Evolutionary conservation across 2,329 filamentous ascomycete species (phyloP), one percentile per base, ranked within the genome.

Genomic region (Ceratocystis alfenasii): DNA sequence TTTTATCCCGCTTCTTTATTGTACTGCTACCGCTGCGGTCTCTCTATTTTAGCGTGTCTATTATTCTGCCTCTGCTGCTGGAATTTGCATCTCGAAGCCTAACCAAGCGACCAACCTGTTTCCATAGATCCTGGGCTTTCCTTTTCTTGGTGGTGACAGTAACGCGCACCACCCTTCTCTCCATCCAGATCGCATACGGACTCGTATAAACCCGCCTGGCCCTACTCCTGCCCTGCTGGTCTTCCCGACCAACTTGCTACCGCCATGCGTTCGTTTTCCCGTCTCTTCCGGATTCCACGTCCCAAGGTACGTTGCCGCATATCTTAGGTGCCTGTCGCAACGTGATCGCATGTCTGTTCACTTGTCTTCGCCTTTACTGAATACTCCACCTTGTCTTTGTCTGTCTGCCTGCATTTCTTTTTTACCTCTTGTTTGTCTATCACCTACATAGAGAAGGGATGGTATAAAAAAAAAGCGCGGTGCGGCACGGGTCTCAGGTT

Each of bases 201-300:
- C 36, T 41, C 3, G 36, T 41, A 41, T 41, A 41, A 41, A 41
- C 3, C 33, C 10, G 10, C 17, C 57, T 41, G 25, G 28, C 30
- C 57, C 22, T 62, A 17, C 41, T 55, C 5, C 46, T 17, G 25
- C 61, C 25, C 25, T 25, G 20, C 22, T 1, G 45, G 20, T 55
- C 50, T 41, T 17, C 44, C 45, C n/a, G 25, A 30, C 53, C 36
- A 33, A 12, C 36, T 12, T 41, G 36, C 10, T 41, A 59, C 30
- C 62, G 61, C 20, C 20, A 69, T 69, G 68, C 65, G 67, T 30
- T 66, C 68, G 22, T 53, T 65, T 22, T 65, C 66, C 62, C 66
- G 66, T 22, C 68, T 66, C 8, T 66, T 78, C 68, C 75, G 76
- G 69, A 70, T 75, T 55, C 76, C 76, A 67, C 74, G 75, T 65